Conservation (phyloP, 2,329 filamentous ascomycete species). For the Pseudogymnoascus sp. region DNA sequence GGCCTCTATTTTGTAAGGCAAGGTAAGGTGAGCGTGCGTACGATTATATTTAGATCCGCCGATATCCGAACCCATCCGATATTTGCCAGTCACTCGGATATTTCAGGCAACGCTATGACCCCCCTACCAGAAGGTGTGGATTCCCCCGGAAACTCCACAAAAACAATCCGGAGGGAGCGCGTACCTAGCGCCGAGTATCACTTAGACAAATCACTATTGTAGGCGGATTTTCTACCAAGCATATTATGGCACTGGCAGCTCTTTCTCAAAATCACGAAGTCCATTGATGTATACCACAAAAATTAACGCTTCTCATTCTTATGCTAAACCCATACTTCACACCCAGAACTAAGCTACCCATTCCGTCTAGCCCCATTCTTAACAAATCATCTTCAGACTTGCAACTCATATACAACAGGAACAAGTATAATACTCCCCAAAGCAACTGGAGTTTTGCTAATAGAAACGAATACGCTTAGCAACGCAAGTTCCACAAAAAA, state of each 20-base stretch:
- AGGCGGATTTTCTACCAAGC: background rate
- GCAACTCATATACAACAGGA: too few species aligned
- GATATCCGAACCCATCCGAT: background rate
- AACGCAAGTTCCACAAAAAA: constrained; percentile 11
- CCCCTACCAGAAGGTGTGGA: background rate
- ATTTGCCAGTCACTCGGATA: background rate
- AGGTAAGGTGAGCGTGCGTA: background rate
- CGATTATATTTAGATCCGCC: background rate
- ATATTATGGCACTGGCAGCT: background rate
- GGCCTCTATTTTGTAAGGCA: background rate
- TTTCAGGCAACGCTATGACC: background rate
- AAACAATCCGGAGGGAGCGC: background rate
- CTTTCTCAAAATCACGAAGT: background rate
- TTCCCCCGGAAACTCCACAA: background rate
- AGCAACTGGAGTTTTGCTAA: background rate
- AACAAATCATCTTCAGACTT: too few species aligned
- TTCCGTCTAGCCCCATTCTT: background rate
- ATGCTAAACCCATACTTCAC: background rate
- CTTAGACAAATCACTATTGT: too few species aligned
- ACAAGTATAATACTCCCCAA: background rate
- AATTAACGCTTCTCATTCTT: background rate
- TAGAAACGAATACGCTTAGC: background rate
- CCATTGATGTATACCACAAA: background rate
- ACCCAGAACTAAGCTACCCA: background rate
- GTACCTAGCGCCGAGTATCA: background rate